Base-by-base conservation (phyloP, 345 rosid species). In the Melastoma malabathricum region DNA sequence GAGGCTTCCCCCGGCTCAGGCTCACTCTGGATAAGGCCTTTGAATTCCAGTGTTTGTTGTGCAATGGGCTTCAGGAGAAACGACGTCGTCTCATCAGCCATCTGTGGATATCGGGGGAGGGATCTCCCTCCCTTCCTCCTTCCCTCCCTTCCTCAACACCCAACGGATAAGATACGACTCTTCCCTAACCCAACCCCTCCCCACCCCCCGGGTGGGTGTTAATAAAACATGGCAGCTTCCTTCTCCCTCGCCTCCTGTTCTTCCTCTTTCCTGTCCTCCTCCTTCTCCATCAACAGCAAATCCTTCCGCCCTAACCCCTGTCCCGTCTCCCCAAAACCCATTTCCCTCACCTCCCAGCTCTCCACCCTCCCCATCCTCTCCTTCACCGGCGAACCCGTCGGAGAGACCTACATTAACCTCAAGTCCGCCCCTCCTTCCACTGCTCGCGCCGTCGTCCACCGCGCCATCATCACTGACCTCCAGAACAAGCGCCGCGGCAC, bases 401-500 rank as follows among this genome's bases (percentile, higher is more conserved):
- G 96, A 1, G 98, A 92, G 56, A 82, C 96, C 8, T 74, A 52
- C 54, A 78, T 92, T 6, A 87, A 87, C 77, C 82, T 92, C 57
- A 79, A 77, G 49, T 66, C 88, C 0, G 98, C 95, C 1, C 88
- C 93, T 0, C 74, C 80, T 0, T 84, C 84, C 16, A 86, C 95
- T 2, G 89, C 96, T 3, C 87, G 95, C 31, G 84, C 93, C 52
- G 88, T 89, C 6, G 89, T 90, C 18, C 96, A 86, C 79, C 79
- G 98, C 10, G 93, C 65, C 18, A 70, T 86, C 58, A 64, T 86
- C 69, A 84, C 87, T 23, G 98, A 86, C 73, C 60, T 56, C 29
- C 95, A 71, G 60, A 86, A 87, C 82, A 79, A 79, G 66, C 87
- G 98, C 29, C 84, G 98, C 3, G 96, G 96, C 29, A 87, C 95